Conservation (phyloP, 345 rosid species). For the Gossypium arboreum region DNA sequence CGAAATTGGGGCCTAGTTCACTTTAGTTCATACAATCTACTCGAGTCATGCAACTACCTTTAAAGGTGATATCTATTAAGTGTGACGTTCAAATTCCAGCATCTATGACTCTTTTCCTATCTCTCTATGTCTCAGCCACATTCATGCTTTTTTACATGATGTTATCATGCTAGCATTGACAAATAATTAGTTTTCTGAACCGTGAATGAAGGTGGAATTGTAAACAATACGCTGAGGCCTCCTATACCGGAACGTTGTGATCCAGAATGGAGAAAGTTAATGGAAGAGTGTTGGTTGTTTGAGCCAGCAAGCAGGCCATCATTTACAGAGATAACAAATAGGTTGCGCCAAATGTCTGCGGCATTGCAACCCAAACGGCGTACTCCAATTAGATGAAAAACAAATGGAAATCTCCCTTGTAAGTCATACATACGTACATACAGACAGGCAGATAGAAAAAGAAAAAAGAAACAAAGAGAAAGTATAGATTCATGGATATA, state of each 20-base stretch:
- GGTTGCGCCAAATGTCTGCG: slow-evolving; percentile 50
- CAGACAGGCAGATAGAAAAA: neutral
- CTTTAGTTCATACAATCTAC: neutral
- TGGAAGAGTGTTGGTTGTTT: slow-evolving; percentile 88
- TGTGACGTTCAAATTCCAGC: neutral
- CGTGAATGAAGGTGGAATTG: slow-evolving; percentile 70
- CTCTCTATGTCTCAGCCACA: too few relatives aligned
- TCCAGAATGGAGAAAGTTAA: slow-evolving; percentile 63
- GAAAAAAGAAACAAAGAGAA: neutral
- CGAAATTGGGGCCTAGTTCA: neutral
- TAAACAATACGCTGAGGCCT: slow-evolving; percentile 75
- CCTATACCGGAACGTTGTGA: slow-evolving; percentile 65
- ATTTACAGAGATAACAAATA: slow-evolving; percentile 66
- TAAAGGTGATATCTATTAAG: neutral
- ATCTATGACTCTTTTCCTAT: too few relatives aligned
- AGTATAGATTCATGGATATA: neutral
- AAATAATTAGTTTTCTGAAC: slow-evolving; percentile 2
- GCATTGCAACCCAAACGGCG: slow-evolving; percentile 52
- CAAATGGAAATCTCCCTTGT: neutral
- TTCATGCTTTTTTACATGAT: neutral
- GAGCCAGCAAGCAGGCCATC: slow-evolving; percentile 69
- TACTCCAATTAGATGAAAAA: slow-evolving; percentile 22
- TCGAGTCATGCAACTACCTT: neutral
- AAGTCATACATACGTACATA: neutral
- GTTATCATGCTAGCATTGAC: neutral